Evolutionary conservation across 768 basidiomycete species (phyloP).

Genomic region (Crepidotus variabilis): DNA sequence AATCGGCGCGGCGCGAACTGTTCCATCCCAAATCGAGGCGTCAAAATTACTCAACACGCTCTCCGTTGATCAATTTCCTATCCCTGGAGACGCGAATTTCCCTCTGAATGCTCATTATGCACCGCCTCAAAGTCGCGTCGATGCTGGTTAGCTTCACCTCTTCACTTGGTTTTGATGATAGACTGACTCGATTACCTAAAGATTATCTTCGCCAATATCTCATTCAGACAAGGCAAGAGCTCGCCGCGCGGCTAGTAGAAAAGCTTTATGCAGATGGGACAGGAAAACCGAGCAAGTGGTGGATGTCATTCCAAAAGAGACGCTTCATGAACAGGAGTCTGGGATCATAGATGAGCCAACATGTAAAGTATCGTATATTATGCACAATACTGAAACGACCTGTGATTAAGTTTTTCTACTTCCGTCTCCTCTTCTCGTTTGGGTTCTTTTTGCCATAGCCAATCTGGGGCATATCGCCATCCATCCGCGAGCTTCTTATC

Average conservation of each 20-base stretch:
- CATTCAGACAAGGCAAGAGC: slow-evolving; percentile 89
- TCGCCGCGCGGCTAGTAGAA: slow-evolving; percentile 82
- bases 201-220: slow-evolving; percentile 91
- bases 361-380: slow-evolving; percentile 16
- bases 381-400: slow-evolving; percentile 17
- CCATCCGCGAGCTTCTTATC: slow-evolving; percentile 43
- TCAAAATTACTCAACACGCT: slow-evolving; percentile 85
- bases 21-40: slow-evolving; percentile 79
- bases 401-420: slow-evolving; percentile 37
- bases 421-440: slow-evolving; percentile 69
- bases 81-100: slow-evolving; percentile 96
- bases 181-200: slow-evolving; percentile 25
- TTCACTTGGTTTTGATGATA: not conserved
- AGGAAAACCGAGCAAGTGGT: slow-evolving; percentile 98
- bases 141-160: slow-evolving; percentile 57
- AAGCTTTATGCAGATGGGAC: slow-evolving; percentile 90
- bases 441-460: slow-evolving; percentile 89
- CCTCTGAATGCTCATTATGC: slow-evolving; percentile 91
- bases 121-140: slow-evolving; percentile 66
- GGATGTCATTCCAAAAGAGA: slow-evolving; percentile 99
- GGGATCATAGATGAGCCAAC: slow-evolving; percentile 49
- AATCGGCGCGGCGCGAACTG: slow-evolving; percentile 67
- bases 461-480: slow-evolving; percentile 75
- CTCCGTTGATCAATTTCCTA: slow-evolving; percentile 88
- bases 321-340: slow-evolving; percentile 93